Conservation (phyloP, 2,329 filamentous ascomycete genomes). For the Claviceps sorghi region DNA sequence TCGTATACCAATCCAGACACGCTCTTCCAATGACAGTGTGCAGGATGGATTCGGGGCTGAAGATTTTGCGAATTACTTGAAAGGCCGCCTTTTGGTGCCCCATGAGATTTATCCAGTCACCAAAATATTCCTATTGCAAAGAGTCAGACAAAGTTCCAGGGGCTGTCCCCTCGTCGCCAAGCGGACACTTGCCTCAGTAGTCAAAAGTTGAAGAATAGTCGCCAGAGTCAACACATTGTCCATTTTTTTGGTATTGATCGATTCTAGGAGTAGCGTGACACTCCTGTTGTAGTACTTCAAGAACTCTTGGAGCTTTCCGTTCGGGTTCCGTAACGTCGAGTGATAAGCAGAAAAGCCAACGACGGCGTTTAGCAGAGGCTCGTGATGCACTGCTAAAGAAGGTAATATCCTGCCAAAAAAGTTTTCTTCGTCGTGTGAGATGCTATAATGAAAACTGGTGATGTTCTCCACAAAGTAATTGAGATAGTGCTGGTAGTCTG, state of each 20-base stretch:
- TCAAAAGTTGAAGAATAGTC: constrained; percentile 81
- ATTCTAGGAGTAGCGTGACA: constrained; percentile 58
- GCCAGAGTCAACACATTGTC: constrained; percentile 62
- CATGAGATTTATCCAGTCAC: constrained; percentile 88
- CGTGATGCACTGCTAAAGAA: constrained; percentile 55
- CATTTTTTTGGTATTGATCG: constrained; percentile 54
- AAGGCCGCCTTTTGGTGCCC: constrained; percentile 85
- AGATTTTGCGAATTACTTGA: constrained; percentile 63
- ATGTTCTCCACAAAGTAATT: constrained; percentile 66
- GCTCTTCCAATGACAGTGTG: constrained; percentile 56
- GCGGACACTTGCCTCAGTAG: constrained; percentile 59
- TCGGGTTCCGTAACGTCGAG: constrained; percentile 52
- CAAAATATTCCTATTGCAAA: constrained; percentile 65
- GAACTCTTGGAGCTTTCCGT: constrained; percentile 66
- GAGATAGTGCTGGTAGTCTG: constrained; percentile 65
- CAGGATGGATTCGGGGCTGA: constrained; percentile 61
- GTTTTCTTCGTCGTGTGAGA: constrained; percentile 53
- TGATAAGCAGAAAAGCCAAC: constrained; percentile 86
- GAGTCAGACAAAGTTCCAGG: constrained; percentile 1
- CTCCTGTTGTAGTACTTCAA: constrained; percentile 83
- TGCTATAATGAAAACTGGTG: constrained; percentile 67
- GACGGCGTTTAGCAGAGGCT: constrained; percentile 72
- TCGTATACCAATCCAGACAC: constrained; percentile 75
- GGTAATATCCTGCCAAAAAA: constrained; percentile 64
- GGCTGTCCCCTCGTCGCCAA: neutral